Evolutionary conservation across 805 yeast species (phyloP).

Genomic region (Saccharomycopsis sp.): DNA sequence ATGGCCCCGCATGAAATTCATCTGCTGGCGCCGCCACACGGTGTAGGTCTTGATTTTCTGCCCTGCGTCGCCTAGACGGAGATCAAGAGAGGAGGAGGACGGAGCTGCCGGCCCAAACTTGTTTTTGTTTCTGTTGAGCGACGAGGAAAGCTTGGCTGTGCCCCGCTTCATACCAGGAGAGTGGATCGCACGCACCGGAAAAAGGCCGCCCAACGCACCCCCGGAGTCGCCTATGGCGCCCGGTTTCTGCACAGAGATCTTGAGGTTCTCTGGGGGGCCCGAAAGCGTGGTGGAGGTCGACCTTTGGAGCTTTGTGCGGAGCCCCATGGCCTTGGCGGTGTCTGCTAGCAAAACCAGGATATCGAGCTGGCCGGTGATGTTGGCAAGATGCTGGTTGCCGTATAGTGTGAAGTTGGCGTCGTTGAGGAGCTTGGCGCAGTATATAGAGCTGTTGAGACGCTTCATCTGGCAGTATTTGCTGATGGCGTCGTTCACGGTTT

Average conservation of each 20-base stretch:
- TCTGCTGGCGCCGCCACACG: conserved; percentile 83
- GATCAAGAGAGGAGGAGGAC: conserved; percentile 4
- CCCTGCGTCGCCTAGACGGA: conserved; percentile 28
- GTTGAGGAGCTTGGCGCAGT: conserved; percentile 30
- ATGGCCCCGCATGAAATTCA: conserved; percentile 72
- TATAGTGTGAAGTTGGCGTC: conserved; percentile 18
- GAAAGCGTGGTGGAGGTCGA: background rate
- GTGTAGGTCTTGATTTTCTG: conserved; percentile 68
- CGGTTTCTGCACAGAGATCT: background rate
- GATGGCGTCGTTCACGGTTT: conserved; percentile 30
- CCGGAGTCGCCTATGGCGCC: background rate
- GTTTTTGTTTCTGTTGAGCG: conserved; percentile 9
- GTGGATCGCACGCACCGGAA: conserved; percentile 25
- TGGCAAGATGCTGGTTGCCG: background rate
- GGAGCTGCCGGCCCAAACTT: background rate
- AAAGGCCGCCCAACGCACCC: conserved; percentile 22
- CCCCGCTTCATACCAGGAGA: conserved; percentile 7
- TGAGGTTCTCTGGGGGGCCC: background rate
- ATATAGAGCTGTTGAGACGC: conserved; percentile 31
- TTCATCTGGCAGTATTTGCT: conserved; percentile 31
- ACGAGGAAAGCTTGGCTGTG: conserved; percentile 13
- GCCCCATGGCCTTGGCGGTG: background rate
- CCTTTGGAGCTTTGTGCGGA: background rate
- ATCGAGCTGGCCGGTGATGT: background rate
- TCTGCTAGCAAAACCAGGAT: background rate